Evolutionary conservation across 495 filamentous ascomycete species (phyloP).

Genomic region (Penicillium antarcticum): DNA sequence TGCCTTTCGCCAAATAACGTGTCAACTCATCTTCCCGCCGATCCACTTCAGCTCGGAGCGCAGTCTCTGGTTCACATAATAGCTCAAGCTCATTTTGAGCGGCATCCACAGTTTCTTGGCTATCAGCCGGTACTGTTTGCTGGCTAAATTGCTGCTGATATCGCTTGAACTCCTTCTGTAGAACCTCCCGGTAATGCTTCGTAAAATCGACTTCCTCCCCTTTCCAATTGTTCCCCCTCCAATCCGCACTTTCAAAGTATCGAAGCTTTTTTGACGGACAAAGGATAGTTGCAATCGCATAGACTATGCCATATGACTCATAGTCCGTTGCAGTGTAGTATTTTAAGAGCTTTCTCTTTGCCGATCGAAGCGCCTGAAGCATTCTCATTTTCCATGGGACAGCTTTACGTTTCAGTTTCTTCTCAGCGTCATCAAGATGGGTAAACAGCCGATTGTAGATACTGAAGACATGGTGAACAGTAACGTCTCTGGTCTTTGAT

Average conservation of each 20-base stretch:
- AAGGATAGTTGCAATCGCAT: conserved; percentile 16
- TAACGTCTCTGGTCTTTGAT: conserved; percentile 15
- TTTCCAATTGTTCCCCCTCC: not conserved
- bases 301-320: conserved; percentile 2
- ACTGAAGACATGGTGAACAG: conserved; percentile 7
- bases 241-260: conserved; percentile 13
- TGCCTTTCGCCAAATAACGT: not conserved
- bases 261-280: conserved; percentile 13
- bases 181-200: not conserved
- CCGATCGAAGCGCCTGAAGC: not conserved
- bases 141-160: not conserved
- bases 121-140: no score
- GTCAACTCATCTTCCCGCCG: not conserved
- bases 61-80: not conserved
- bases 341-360: not conserved
- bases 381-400: conserved; percentile 6
- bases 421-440: not conserved
- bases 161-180: not conserved
- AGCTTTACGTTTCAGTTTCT: not conserved
- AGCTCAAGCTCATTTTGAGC: not conserved
- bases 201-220: not conserved
- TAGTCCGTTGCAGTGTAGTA: conserved; percentile 4
- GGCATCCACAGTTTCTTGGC: no score
- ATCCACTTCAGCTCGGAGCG: not conserved
- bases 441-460: conserved; percentile 9